These are phyloP conservation scores for Lachnellula hyalina DNA, from an alignment of 2,329 filamentous ascomycete genomes.

Conservation along the genomic window DNA sequence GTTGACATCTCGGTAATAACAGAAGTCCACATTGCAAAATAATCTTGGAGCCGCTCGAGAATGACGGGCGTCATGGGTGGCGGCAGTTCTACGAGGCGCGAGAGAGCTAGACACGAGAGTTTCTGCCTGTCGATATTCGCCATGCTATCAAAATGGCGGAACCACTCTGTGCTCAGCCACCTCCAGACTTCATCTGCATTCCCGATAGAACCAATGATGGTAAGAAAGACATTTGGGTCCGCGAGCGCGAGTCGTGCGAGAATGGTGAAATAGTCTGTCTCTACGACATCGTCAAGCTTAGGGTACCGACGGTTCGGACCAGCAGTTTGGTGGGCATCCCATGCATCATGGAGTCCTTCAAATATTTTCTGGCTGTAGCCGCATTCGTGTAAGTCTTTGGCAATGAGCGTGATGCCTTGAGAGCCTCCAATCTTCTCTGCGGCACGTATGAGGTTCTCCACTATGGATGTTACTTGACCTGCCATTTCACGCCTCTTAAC, in stretches of 20 bases:
- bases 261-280: constrained; percentile 81
- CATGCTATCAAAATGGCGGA: constrained; percentile 62
- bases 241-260: constrained; percentile 73
- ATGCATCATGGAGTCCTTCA: constrained; percentile 60
- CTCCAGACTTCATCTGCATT: constrained; percentile 48
- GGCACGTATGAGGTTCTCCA: constrained; percentile 60
- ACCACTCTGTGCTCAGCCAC: constrained; percentile 61
- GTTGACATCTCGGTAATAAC: constrained; percentile 62
- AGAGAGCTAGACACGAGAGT: constrained; percentile 67
- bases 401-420: constrained; percentile 55
- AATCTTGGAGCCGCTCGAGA: constrained; percentile 61
- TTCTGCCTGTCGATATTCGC: constrained; percentile 63
- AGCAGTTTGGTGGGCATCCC: constrained; percentile 72
- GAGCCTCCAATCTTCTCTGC: constrained; percentile 58
- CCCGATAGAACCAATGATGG: constrained; percentile 42
- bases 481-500: constrained; percentile 53
- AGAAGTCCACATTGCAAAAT: constrained; percentile 70
- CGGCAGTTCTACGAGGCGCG: constrained; percentile 62
- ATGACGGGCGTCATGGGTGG: constrained; percentile 48
- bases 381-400: constrained; percentile 58
- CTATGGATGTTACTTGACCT: constrained; percentile 52
- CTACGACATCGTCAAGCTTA: constrained; percentile 66
- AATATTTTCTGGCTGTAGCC: constrained; percentile 61
- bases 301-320: constrained; percentile 70
- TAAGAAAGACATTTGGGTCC: constrained; percentile 65